phyloP scores from a whole-genome alignment of 768 basidiomycete species.

The Suillus brevipes region DNA sequence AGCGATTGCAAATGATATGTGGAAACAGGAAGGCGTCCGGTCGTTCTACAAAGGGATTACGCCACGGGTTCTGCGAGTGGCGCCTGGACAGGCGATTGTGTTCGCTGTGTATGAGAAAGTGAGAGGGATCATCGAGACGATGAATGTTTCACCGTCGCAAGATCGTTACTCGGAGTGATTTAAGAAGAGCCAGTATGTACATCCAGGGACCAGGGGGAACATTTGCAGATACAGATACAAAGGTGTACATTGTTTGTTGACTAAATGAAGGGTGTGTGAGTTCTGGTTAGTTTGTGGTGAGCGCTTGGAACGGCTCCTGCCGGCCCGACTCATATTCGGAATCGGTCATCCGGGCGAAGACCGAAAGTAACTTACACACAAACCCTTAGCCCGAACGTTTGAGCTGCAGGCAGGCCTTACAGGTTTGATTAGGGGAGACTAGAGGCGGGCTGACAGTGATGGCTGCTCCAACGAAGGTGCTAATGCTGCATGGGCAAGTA shows the following conservation, averaged over 20 bases:
- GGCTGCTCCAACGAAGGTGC: slow-evolving; percentile 34
- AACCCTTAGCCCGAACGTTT: not conserved
- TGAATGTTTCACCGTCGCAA: slow-evolving; percentile 53
- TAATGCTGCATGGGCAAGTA: slow-evolving; percentile 48
- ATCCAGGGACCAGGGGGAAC: not conserved
- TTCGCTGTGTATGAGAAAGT: slow-evolving; percentile 97
- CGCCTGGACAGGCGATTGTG: slow-evolving; percentile 95
- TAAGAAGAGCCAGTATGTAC: not conserved
- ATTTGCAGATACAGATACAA: not conserved
- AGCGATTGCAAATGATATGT: slow-evolving; percentile 89
- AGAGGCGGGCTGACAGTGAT: slow-evolving; percentile 11
- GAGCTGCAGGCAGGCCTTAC: not conserved
- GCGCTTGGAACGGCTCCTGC: not conserved
- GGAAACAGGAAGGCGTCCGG: slow-evolving; percentile 79
- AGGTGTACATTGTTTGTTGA: not conserved
- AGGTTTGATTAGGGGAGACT: not conserved
- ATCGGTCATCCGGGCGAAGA: not conserved
- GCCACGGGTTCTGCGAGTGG: slow-evolving; percentile 92
- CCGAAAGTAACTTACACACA: not conserved
- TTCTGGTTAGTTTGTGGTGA: not conserved
- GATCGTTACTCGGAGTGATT: slow-evolving; percentile 71
- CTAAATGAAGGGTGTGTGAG: slow-evolving; percentile 2
- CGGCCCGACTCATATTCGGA: not conserved
- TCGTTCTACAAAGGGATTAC: slow-evolving; percentile 99
- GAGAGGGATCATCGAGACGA: slow-evolving; percentile 67